Evolutionary conservation across 2,329 filamentous ascomycete genomes (phyloP).

Genomic region (Scedosporium minutisporum): DNA sequence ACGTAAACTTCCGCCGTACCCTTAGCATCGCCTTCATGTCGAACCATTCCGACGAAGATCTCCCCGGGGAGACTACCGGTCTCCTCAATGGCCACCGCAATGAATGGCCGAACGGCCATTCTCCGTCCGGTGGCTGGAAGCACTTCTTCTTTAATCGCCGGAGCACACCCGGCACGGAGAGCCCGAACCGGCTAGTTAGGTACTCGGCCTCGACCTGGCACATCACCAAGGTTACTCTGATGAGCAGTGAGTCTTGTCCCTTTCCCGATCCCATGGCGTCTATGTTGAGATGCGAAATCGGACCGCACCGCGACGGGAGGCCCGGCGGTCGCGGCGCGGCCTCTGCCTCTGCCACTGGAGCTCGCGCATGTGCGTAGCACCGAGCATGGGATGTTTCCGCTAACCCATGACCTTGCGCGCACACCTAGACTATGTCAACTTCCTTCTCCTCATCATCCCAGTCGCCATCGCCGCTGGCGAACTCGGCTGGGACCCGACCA

Average conservation of each 20-base stretch:
- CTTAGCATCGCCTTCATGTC: slow-evolving; percentile 7
- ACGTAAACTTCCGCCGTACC: slow-evolving; percentile 17
- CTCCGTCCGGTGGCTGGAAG: slow-evolving; percentile 13
- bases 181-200: slow-evolving; percentile 33
- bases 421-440: slow-evolving; percentile 50
- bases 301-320: not conserved
- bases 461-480: slow-evolving; percentile 60
- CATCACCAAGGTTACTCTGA: slow-evolving; percentile 44
- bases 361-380: no score
- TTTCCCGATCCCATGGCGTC: not conserved
- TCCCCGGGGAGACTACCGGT: slow-evolving; percentile 29
- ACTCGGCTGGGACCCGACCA: slow-evolving; percentile 52
- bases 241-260: slow-evolving; percentile 42
- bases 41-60: not conserved
- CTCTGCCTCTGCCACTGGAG: not conserved
- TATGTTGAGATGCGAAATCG: not conserved
- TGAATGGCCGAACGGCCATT: slow-evolving; percentile 8
- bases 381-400: not conserved
- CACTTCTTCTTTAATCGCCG: slow-evolving; percentile 40
- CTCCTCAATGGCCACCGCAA: slow-evolving; percentile 26
- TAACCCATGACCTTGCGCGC: not conserved
- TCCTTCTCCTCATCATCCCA: slow-evolving; percentile 64
- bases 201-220: slow-evolving; percentile 42
- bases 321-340: slow-evolving; percentile 7
- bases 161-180: slow-evolving; percentile 43